Conservation (phyloP, 1,284 basidiomycete species). For the Sanghuangporus weigelae region DNA sequence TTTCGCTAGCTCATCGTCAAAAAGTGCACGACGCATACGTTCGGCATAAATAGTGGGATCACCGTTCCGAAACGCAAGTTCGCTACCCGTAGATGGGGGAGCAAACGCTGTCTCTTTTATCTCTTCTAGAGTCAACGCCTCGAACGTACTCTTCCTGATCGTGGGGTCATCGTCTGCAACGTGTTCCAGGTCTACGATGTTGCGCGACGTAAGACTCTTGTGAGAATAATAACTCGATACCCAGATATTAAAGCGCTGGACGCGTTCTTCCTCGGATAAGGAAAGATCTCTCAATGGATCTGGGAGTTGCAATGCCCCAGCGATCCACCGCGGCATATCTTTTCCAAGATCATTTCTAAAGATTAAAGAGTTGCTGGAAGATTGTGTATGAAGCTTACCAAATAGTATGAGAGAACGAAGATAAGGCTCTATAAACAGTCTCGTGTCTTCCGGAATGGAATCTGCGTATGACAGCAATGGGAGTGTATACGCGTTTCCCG, state of each 20-base stretch:
- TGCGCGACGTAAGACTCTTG: slow-evolving; percentile 11
- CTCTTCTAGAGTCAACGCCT: slow-evolving; percentile 17
- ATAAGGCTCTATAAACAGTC: slow-evolving; percentile 15
- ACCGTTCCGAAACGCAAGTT: not conserved
- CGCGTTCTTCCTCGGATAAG: slow-evolving; percentile 9
- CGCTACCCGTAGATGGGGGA: slow-evolving; percentile 9
- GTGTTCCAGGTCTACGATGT: slow-evolving; percentile 5
- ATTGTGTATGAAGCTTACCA: slow-evolving; percentile 10
- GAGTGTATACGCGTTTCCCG: slow-evolving; percentile 11
- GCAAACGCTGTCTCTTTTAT: slow-evolving; percentile 3
- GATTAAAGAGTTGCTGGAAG: not conserved
- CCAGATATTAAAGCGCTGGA: slow-evolving; percentile 12
- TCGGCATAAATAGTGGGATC: not conserved
- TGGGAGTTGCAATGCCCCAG: slow-evolving; percentile 3
- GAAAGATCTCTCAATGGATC: not conserved
- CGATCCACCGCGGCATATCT: slow-evolving; percentile 17
- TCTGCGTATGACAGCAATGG: slow-evolving; percentile 14
- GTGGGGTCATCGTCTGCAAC: not conserved
- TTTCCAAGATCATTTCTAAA: not conserved
- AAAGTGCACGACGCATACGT: slow-evolving; percentile 17
- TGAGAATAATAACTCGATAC: slow-evolving; percentile 19
- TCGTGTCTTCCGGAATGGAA: slow-evolving; percentile 5
- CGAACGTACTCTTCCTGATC: not conserved
- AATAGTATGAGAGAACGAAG: slow-evolving; percentile 17
- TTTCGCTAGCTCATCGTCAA: slow-evolving; percentile 7